Percentiles rank a stretch among this genome's conserved stretches.
These are phyloP conservation scores for Cercospora canescens DNA, from an alignment of 2,329 filamentous ascomycete species.

Conservation along the genomic window DNA sequence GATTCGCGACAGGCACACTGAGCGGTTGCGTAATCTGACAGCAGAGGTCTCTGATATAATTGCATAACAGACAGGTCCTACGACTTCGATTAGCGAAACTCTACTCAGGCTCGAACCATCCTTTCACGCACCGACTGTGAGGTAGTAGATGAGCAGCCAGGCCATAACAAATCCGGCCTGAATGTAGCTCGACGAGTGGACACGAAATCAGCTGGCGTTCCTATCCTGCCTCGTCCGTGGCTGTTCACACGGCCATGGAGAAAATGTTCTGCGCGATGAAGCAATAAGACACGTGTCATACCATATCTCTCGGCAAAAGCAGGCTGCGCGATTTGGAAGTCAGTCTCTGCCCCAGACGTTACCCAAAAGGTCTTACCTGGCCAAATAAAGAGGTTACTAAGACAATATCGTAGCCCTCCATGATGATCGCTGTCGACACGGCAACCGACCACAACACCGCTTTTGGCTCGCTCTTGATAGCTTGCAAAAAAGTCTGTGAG, in stretches of 20 bases:
- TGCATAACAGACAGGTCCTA: conserved; percentile 36
- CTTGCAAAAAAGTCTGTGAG: conserved; percentile 27
- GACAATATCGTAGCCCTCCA: conserved; percentile 60
- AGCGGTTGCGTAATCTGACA: conserved; percentile 33
- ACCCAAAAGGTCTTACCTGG: neutral
- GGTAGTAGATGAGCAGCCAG: conserved; percentile 31
- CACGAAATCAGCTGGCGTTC: neutral
- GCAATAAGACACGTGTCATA: neutral
- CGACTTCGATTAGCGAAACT: neutral
- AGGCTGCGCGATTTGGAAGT: neutral
- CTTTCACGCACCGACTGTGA: conserved; percentile 20
- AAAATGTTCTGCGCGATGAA: neutral
- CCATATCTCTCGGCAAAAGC: conserved; percentile 52
- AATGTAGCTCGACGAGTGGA: conserved; percentile 28
- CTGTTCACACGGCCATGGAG: too few species aligned
- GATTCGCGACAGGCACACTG: conserved; percentile 34
- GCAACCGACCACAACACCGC: conserved; percentile 57
- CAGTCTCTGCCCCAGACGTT: too few species aligned
- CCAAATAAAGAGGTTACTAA: neutral
- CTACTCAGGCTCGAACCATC: too few species aligned
- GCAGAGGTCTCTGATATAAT: conserved; percentile 35
- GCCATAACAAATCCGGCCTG: conserved; percentile 37
- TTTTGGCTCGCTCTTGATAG: conserved; percentile 44
- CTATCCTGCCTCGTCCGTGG: neutral
- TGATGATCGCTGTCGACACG: conserved; percentile 57